Base-by-base conservation (phyloP, 2,329 filamentous ascomycete species). In the Fusarium succisae region DNA sequence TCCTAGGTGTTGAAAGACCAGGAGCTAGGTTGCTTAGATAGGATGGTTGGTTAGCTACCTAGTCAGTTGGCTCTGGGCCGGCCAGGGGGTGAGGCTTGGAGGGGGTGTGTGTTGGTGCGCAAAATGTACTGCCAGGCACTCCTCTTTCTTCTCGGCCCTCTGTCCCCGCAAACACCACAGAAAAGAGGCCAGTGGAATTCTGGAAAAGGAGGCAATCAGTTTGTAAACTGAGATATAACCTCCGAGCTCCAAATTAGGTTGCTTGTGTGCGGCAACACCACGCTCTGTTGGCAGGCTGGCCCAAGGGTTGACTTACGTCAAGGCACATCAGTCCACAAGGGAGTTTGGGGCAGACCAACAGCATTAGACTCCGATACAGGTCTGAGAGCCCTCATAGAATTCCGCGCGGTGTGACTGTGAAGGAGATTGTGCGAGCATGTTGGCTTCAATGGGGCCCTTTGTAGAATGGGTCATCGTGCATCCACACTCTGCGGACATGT, bases 261-360 rank as follows among this genome's bases (percentile, higher is more conserved):
- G 73, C 57, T 75, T 75, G 76, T 71, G 72, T 71, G 73, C 76
- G 62, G 71, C 72, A 77, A 76, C 66, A 73, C 65, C 62, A 73
- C 51, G 37, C 60, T 70, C 59, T 76, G 77, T 77, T 69, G 74
- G 69, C 69, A 75, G 60, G 47, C 66, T 59, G 66, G 60, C 43
- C 65, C 59, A 56, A 61, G 66, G 63, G 51, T 70, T 70, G 70
- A 76, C 72, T 75, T 79, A 79, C 75, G 78, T 79, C 77, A 78
- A 79, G 73, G 70, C 60, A 70, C 73, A 73, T 78, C 73, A 75
- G 73, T 77, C 76, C 75, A 78, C 73, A 78, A 66, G 60, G 63
- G 54, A 70, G 59, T 61, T 66, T 65, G 66, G 57, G 63, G 62
- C 54, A 76, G 64, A 66, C 76, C 72, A 77, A 76, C 69, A 56